Evolutionary conservation across 805 yeast species (phyloP).

Genomic region (Yamadazyma laniorum): DNA sequence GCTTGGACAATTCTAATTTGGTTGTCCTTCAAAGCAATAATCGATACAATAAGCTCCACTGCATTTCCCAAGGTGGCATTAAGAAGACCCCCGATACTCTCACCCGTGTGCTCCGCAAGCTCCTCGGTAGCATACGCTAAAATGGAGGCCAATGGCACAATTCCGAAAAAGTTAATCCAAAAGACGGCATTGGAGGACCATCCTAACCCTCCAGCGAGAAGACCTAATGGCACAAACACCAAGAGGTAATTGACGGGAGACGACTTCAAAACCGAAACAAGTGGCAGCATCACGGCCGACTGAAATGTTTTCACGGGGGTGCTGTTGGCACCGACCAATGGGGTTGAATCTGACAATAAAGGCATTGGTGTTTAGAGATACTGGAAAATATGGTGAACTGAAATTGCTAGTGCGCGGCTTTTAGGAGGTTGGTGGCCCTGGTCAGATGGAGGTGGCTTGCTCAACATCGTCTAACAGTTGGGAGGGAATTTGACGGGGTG

Average conservation of each 20-base stretch:
- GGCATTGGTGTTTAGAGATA: constrained; percentile 2
- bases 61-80: constrained; percentile 99
- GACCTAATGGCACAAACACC: constrained; percentile 85
- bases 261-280: constrained; percentile 38
- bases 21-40: constrained; percentile 81
- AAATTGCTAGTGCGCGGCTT: too few relatives aligned
- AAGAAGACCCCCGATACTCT: constrained; percentile 87
- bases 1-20: constrained; percentile 96
- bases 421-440: too few relatives aligned
- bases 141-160: constrained; percentile 87
- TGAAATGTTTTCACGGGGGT: background rate
- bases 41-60: constrained; percentile 90
- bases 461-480: too few relatives aligned
- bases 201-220: constrained; percentile 61
- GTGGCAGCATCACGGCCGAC: background rate
- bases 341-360: constrained; percentile 1
- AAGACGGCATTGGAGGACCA: constrained; percentile 60
- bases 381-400: too few relatives aligned
- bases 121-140: constrained; percentile 94
- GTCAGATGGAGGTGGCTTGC: too few relatives aligned
- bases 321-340: background rate
- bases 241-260: constrained; percentile 76
- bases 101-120: constrained; percentile 81
- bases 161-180: constrained; percentile 79
- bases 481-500: too few relatives aligned